Evolutionary conservation across 768 basidiomycete genomes (phyloP).

Genomic region (Postia placenta): DNA sequence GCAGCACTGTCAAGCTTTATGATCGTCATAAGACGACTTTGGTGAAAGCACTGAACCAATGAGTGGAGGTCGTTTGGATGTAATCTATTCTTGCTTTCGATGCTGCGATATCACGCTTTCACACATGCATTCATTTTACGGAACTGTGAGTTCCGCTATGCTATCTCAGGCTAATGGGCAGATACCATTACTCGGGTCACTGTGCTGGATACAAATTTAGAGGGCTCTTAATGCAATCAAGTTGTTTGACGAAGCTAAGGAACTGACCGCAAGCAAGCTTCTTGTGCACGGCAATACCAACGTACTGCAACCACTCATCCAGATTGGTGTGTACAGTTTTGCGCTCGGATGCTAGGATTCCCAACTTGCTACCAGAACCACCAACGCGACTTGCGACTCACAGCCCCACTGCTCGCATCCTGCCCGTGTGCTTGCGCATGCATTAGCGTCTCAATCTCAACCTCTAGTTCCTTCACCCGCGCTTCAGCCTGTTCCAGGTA

Average conservation of each 20-base stretch:
- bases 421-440: too few relatives aligned
- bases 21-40: constrained; percentile 63
- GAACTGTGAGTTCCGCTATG: neutral
- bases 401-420: neutral
- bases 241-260: too few relatives aligned
- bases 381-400: constrained; percentile 10
- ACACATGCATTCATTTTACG: neutral
- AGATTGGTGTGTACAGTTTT: too few relatives aligned
- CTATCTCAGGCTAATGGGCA: neutral
- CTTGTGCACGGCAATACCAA: too few relatives aligned
- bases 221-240: too few relatives aligned
- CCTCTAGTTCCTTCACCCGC: constrained; percentile 51
- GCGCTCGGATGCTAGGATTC: too few relatives aligned
- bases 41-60: constrained; percentile 36
- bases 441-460: constrained; percentile 44
- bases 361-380: constrained; percentile 21
- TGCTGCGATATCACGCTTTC: neutral
- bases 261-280: too few relatives aligned
- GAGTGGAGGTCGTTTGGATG: neutral
- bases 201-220: too few relatives aligned
- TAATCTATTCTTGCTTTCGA: neutral
- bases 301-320: too few relatives aligned
- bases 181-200: too few relatives aligned
- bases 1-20: constrained; percentile 70
- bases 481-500: constrained; percentile 56